Percentiles rank a stretch among this genome's conserved stretches.
These are phyloP conservation scores for Colletotrichum sp. DNA, from an alignment of 2,329 filamentous ascomycete genomes.

Conservation along the genomic window DNA sequence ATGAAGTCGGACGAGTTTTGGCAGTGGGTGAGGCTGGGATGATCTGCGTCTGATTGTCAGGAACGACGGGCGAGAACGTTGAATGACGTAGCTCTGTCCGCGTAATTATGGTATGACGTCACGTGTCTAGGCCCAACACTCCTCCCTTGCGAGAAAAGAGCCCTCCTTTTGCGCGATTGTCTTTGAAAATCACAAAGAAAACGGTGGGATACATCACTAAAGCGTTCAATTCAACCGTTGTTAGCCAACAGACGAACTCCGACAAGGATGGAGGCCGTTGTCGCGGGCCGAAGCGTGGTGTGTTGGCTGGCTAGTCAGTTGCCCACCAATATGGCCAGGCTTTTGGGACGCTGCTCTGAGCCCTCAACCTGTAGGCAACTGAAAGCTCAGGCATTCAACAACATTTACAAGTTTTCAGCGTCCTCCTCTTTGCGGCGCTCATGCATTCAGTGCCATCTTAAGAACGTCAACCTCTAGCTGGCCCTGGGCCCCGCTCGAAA, in stretches of 20 bases:
- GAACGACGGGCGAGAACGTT: slow-evolving; percentile 1
- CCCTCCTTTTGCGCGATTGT: background rate
- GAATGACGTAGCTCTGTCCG: slow-evolving; percentile 14
- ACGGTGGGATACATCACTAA: background rate
- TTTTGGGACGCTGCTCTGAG: background rate
- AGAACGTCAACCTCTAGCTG: background rate
- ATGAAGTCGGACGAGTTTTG: background rate
- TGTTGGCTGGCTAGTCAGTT: background rate
- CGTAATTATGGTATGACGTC: slow-evolving; percentile 9
- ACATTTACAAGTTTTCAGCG: background rate
- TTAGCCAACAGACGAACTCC: background rate
- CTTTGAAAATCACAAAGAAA: background rate
- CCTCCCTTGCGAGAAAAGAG: background rate
- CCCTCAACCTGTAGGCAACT: background rate
- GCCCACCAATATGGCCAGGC: background rate
- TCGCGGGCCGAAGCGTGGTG: background rate
- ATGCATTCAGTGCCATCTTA: background rate
- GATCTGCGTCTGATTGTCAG: background rate
- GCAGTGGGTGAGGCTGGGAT: background rate
- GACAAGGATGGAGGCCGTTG: background rate
- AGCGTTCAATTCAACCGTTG: background rate
- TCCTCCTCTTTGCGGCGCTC: background rate
- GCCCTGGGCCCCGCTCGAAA: background rate
- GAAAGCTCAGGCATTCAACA: background rate
- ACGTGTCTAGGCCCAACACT: background rate